Percentiles rank a stretch among this genome's conserved stretches.
Conservation (phyloP, 257 asterid species). For the Solanum habrochaites region DNA sequence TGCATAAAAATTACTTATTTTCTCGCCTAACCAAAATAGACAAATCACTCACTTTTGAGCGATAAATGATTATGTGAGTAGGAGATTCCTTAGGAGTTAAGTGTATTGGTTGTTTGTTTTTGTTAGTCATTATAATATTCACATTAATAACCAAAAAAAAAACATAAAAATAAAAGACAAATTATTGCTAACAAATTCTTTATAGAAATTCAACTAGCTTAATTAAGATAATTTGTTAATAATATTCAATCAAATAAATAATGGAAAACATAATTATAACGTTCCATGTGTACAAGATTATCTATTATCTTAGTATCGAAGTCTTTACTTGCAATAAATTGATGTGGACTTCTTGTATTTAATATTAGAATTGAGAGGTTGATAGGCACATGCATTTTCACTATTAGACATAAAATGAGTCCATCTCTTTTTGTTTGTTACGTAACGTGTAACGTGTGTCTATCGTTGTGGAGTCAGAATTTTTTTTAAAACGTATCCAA, state of each 20-base stretch:
- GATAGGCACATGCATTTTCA: not conserved
- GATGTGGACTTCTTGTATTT: not conserved
- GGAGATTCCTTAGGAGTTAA: not conserved
- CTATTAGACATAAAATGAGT: not conserved
- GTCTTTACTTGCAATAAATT: not conserved
- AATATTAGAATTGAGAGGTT: not conserved
- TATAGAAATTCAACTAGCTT: not conserved
- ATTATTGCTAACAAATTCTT: not conserved
- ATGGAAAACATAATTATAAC: not conserved
- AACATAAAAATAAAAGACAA: too few relatives aligned
- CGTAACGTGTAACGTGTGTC: too few relatives aligned
- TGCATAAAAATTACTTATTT: not conserved
- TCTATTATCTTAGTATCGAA: not conserved
- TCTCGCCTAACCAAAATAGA: too few relatives aligned
- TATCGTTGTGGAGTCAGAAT: rapidly evolving
- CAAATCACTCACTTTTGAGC: too few relatives aligned
- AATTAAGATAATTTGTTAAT: too few relatives aligned
- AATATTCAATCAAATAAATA: not conserved
- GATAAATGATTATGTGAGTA: not conserved
- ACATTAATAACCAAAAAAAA: too few relatives aligned
- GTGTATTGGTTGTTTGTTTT: not conserved
- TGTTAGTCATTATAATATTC: not conserved
- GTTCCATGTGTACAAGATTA: not conserved
- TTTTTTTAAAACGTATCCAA: too few relatives aligned
- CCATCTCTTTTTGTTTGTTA: not conserved